phyloP scores from a whole-genome alignment of 257 asterid genomes.

The Prunella vulgaris region DNA sequence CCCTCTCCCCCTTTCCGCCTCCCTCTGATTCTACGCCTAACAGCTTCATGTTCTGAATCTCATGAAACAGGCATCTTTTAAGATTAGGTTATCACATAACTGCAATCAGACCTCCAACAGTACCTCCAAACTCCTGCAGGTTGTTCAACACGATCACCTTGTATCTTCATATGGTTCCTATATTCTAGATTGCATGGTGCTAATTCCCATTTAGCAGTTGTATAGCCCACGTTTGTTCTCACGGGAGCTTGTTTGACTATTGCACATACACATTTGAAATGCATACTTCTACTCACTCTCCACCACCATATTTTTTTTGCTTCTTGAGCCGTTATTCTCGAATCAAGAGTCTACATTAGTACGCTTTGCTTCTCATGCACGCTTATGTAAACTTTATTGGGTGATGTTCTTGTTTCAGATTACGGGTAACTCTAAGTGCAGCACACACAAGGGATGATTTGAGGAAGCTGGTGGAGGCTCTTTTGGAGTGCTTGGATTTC shows the following conservation, averaged over 20 bases:
- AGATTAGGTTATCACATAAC: constrained; percentile 71
- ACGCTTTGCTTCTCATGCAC: background rate
- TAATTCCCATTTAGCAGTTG: background rate
- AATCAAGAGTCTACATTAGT: background rate
- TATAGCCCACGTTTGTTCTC: background rate
- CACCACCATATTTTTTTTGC: background rate
- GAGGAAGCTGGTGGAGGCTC: constrained; percentile 60
- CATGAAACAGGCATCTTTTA: constrained; percentile 71
- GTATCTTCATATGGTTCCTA: background rate
- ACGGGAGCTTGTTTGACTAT: background rate
- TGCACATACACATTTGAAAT: background rate
- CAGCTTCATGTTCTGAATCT: constrained; percentile 11
- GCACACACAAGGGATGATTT: constrained; percentile 77
- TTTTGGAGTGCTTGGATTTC: constrained; percentile 62
- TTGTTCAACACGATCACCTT: constrained; percentile 21
- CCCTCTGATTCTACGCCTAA: constrained; percentile 11
- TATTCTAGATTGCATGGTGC: background rate
- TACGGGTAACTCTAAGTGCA: constrained; percentile 82
- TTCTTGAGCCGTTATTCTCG: background rate
- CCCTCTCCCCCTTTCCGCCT: background rate
- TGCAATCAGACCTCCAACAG: constrained; percentile 97
- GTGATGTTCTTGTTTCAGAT: constrained; percentile 32
- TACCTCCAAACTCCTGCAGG: constrained; percentile 98
- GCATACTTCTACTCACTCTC: background rate
- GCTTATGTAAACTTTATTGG: background rate